phyloP scores from a whole-genome alignment of 805 yeast genomes.

The Kodamaea sagamina region DNA sequence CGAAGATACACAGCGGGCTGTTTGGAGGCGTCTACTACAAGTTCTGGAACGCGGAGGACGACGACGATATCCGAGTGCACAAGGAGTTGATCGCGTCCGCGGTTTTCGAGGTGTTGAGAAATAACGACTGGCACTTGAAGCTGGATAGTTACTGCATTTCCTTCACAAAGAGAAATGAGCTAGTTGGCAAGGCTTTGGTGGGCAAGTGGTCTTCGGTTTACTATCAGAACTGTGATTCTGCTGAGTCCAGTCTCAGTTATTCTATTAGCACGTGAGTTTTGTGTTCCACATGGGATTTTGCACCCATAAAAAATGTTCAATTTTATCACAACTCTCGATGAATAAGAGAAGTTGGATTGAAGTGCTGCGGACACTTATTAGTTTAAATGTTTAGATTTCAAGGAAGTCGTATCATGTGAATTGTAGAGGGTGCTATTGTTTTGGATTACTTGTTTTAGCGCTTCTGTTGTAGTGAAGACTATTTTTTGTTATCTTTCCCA shows the following conservation, averaged over 20 bases:
- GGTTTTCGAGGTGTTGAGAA: background rate
- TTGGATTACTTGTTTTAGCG: no score
- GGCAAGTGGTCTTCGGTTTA: constrained; percentile 2
- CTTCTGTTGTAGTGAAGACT: no score
- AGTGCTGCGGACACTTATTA: no score
- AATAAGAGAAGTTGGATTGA: no score
- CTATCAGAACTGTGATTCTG: constrained; percentile 1
- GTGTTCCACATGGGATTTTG: no score
- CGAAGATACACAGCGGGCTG: background rate
- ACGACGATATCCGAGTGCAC: background rate
- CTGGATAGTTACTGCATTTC: background rate
- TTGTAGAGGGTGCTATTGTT: no score
- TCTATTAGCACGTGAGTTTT: background rate
- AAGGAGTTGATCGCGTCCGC: constrained; percentile 3
- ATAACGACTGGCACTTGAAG: constrained; percentile 3
- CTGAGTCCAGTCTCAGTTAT: background rate
- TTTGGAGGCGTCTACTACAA: constrained; percentile 1
- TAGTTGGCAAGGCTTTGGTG: background rate
- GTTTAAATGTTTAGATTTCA: no score
- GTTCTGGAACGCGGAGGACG: constrained; percentile 1
- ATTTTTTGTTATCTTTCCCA: no score
- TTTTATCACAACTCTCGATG: no score
- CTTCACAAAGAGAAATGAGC: background rate
- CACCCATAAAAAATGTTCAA: no score
- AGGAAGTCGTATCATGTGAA: no score